Evolutionary conservation across 495 filamentous ascomycete species (phyloP).

Genomic region (Cenococcum geophilum): DNA sequence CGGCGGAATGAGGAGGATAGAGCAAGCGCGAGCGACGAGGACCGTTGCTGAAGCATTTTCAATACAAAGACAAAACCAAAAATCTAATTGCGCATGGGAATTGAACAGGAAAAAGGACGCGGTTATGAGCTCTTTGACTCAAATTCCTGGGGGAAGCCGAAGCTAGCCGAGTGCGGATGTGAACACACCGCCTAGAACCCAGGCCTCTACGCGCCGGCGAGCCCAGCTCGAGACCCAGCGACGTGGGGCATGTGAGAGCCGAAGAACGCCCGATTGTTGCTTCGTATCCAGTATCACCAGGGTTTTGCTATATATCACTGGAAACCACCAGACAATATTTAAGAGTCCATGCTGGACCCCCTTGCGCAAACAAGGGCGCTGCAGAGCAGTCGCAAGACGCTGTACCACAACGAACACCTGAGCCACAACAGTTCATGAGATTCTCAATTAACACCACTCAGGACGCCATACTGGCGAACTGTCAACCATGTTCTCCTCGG

Average conservation of each 20-base stretch:
- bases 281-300: conserved; percentile 2
- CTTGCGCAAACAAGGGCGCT: not conserved
- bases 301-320: not conserved
- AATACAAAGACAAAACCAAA: not conserved
- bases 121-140: not conserved
- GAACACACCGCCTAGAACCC: not conserved
- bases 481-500: conserved; percentile 73
- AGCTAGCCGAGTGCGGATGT: conserved; percentile 7
- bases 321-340: too few species aligned
- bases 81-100: not conserved
- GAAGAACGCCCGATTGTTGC: too few species aligned
- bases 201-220: too few species aligned
- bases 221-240: conserved; percentile 1
- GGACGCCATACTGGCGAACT: conserved; percentile 8
- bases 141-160: conserved; percentile 12
- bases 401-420: not conserved
- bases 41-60: conserved; percentile 28
- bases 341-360: not conserved
- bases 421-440: conserved; percentile 4
- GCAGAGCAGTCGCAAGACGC: not conserved
- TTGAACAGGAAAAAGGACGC: conserved; percentile 7
- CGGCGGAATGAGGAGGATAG: conserved; percentile 15
- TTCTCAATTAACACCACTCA: not conserved
- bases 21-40: conserved; percentile 19
- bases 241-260: not conserved